Evolutionary conservation across 129 eudicot genomes (phyloP).

Genomic region (Artemisia tridentata): DNA sequence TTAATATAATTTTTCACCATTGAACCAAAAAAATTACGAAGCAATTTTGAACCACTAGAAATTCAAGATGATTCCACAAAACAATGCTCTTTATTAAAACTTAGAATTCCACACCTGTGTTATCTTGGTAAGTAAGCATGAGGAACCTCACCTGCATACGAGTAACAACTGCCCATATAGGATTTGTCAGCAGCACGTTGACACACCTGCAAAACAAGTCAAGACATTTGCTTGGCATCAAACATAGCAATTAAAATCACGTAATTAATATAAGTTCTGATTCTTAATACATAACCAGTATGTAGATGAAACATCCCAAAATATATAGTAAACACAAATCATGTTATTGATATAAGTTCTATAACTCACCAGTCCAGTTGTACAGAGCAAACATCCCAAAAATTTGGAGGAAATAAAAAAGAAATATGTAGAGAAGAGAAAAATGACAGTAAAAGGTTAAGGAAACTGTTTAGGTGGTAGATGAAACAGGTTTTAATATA

Average conservation of each 20-base stretch:
- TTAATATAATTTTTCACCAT: too few relatives aligned
- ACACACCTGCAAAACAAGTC: slow-evolving; percentile 60
- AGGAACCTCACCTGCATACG: slow-evolving; percentile 81
- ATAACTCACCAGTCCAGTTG: background rate
- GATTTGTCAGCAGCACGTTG: slow-evolving; percentile 96
- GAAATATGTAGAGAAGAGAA: too few relatives aligned
- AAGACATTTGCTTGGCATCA: slow-evolving; percentile 17
- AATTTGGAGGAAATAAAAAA: background rate
- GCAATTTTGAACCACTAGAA: slow-evolving; percentile 11
- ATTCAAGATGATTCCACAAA: slow-evolving; percentile 19
- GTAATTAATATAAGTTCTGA: background rate
- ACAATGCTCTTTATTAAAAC: background rate
- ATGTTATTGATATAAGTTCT: background rate
- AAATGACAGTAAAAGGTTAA: too few relatives aligned
- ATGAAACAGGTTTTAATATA: too few relatives aligned
- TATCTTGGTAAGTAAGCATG: slow-evolving; percentile 16
- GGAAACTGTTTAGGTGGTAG: too few relatives aligned
- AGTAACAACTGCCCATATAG: slow-evolving; percentile 97
- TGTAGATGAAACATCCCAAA: background rate
- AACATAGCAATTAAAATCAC: slow-evolving; percentile 5
- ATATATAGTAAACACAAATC: background rate
- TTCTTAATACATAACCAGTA: too few relatives aligned
- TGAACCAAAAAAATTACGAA: too few relatives aligned
- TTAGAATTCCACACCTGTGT: slow-evolving; percentile 17
- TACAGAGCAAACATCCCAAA: background rate